Conservation (phyloP, 2,329 filamentous ascomycete species). For the Ophiostoma sp. region DNA sequence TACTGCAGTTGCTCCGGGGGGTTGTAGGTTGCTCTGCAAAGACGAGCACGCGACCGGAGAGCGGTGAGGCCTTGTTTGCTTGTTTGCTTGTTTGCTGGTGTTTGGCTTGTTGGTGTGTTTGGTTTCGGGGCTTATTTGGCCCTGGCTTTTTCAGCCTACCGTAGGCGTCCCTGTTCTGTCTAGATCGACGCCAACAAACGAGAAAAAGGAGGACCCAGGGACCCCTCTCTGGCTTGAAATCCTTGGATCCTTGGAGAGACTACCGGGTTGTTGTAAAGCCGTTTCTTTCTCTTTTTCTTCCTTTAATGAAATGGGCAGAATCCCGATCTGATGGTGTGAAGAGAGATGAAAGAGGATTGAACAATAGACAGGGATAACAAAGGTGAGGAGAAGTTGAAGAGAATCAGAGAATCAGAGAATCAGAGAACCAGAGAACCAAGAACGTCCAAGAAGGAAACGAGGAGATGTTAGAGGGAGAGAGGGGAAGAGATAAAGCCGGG, state of each 20-base stretch:
- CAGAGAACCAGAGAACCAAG: background rate
- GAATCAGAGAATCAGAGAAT: background rate
- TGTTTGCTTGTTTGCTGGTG: background rate
- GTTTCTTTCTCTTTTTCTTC: background rate
- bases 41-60: constrained; percentile 25
- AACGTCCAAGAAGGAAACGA: background rate
- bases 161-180: constrained; percentile 7
- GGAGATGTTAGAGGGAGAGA: background rate
- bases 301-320: background rate
- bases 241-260: constrained; percentile 1
- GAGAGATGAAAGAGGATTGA: constrained; percentile 7
- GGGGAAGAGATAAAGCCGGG: background rate
- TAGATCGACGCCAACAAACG: constrained; percentile 13
- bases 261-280: background rate
- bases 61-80: constrained; percentile 17
- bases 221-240: background rate
- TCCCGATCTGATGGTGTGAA: background rate
- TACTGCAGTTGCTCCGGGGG: background rate
- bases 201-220: background rate
- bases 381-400: background rate
- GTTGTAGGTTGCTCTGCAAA: constrained; percentile 6
- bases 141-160: background rate
- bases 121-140: background rate
- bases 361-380: background rate
- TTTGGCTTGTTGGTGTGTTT: background rate